Conservation (phyloP, 345 rosid species). For the Murraya paniculata region DNA sequence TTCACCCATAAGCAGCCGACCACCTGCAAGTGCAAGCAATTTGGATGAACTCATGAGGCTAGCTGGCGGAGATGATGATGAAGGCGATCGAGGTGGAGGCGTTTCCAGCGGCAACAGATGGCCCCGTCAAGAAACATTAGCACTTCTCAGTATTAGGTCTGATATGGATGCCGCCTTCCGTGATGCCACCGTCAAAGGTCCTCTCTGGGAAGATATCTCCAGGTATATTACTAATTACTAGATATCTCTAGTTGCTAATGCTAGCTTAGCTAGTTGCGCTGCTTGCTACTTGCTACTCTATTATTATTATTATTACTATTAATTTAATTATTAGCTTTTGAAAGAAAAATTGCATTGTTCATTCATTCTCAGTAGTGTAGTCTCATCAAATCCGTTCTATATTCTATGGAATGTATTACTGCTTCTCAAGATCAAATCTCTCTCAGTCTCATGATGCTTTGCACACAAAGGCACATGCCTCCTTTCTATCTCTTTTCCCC, state of each 20-base stretch:
- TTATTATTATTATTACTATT: not conserved
- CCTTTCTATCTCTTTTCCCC: slow-evolving; percentile 34
- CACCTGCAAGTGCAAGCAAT: slow-evolving; percentile 49
- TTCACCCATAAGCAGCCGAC: slow-evolving; percentile 87
- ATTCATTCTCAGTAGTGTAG: not conserved
- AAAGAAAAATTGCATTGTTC: not conserved
- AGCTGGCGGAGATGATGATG: slow-evolving; percentile 34
- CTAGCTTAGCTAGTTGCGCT: too few relatives aligned
- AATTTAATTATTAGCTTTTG: not conserved
- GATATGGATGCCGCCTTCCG: slow-evolving; percentile 85
- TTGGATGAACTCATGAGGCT: slow-evolving; percentile 60
- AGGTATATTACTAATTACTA: slow-evolving; percentile 36
- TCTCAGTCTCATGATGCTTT: slow-evolving; percentile 15
- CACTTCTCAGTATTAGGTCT: slow-evolving; percentile 79
- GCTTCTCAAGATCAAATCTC: slow-evolving; percentile 4
- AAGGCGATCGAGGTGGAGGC: slow-evolving; percentile 44
- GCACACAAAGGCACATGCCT: slow-evolving; percentile 37
- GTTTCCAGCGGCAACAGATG: slow-evolving; percentile 67
- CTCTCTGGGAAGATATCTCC: slow-evolving; percentile 92
- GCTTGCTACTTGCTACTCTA: not conserved
- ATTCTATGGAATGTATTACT: not conserved
- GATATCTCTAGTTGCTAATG: too few relatives aligned
- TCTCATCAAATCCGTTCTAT: not conserved
- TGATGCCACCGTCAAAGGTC: slow-evolving; percentile 83
- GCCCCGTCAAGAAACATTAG: slow-evolving; percentile 89